Evolutionary conservation across 805 yeast species (phyloP).

Genomic region (Clavispora santaluciae): DNA sequence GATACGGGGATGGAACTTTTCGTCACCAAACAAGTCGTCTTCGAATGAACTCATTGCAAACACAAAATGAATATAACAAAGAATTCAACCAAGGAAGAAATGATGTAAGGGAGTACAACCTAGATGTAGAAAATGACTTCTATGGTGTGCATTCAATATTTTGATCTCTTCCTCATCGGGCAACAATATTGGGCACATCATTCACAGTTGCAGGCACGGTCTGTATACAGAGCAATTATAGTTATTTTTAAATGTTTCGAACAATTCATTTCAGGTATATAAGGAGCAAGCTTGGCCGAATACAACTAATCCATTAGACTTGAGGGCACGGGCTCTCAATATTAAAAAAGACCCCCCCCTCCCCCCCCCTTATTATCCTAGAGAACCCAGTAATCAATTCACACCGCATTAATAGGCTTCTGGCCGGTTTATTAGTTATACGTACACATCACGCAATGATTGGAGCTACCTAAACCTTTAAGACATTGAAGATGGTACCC

Average conservation of each 20-base stretch:
- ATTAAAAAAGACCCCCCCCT: too few relatives aligned
- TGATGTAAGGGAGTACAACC: not conserved
- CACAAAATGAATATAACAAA: not conserved
- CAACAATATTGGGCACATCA: not conserved
- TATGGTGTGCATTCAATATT: not conserved
- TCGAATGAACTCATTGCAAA: slow-evolving; percentile 8
- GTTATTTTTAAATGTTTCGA: not conserved
- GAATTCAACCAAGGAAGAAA: not conserved
- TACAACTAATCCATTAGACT: too few relatives aligned
- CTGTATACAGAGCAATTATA: not conserved
- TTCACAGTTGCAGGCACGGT: not conserved
- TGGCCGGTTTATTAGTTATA: too few relatives aligned
- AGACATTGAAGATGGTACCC: slow-evolving; percentile 60
- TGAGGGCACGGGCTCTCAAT: too few relatives aligned
- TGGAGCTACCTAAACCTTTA: slow-evolving; percentile 32
- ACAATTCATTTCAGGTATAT: not conserved
- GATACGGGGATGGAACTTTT: slow-evolving; percentile 4
- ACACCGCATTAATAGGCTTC: too few relatives aligned
- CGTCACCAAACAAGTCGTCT: slow-evolving; percentile 17
- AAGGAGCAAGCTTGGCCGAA: too few relatives aligned
- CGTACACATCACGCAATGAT: slow-evolving; percentile 12
- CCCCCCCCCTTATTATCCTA: too few relatives aligned
- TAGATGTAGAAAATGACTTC: too few relatives aligned
- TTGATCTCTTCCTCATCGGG: not conserved
- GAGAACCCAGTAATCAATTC: too few relatives aligned